A percentile compares a stretch with the other conserved stretches of the same genome.
These are phyloP conservation scores for Cyclostephanos invisitatus DNA, from an alignment of 108 stramenopile genomes.

Conservation along the genomic window DNA sequence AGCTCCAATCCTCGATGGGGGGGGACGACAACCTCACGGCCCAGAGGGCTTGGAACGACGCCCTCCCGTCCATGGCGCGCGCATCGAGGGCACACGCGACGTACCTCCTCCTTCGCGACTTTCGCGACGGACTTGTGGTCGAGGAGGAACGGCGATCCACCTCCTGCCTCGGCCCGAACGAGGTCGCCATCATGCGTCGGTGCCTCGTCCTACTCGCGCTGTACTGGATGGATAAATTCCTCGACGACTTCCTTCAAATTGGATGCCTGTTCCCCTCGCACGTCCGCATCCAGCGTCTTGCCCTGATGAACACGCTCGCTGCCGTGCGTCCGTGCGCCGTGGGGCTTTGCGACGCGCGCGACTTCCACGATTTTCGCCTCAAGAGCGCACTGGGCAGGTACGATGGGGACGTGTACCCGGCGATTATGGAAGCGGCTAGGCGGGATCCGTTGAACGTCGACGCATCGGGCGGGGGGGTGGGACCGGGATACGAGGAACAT, in stretches of 20 bases:
- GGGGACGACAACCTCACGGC: slow-evolving; percentile 30
- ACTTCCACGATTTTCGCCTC: slow-evolving; percentile 87
- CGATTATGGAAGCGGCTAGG: slow-evolving; percentile 80
- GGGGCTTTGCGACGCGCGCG: slow-evolving; percentile 86
- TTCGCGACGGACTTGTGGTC: slow-evolving; percentile 59
- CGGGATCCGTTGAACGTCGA: slow-evolving; percentile 76
- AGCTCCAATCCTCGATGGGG: slow-evolving; percentile 54
- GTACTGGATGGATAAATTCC: slow-evolving; percentile 85
- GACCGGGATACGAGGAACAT: slow-evolving; percentile 71
- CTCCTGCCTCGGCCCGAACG: slow-evolving; percentile 51
- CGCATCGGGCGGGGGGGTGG: slow-evolving; percentile 51
- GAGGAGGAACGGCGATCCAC: slow-evolving; percentile 43
- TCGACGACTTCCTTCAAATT: slow-evolving; percentile 87
- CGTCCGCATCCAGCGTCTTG: slow-evolving; percentile 51
- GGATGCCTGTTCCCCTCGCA: slow-evolving; percentile 60
- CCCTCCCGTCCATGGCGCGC: slow-evolving; percentile 74
- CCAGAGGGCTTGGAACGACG: slow-evolving; percentile 84
- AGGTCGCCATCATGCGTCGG: slow-evolving; percentile 58
- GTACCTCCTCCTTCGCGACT: slow-evolving; percentile 75
- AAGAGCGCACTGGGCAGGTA: slow-evolving; percentile 85
- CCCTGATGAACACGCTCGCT: slow-evolving; percentile 58
- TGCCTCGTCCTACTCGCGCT: slow-evolving; percentile 77
- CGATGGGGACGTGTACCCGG: slow-evolving; percentile 91
- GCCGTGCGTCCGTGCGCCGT: slow-evolving; percentile 79
- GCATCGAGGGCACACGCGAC: slow-evolving; percentile 77